Evolutionary conservation across 2,329 filamentous ascomycete genomes (phyloP).

Genomic region (Alternaria angustiovoidea): DNA sequence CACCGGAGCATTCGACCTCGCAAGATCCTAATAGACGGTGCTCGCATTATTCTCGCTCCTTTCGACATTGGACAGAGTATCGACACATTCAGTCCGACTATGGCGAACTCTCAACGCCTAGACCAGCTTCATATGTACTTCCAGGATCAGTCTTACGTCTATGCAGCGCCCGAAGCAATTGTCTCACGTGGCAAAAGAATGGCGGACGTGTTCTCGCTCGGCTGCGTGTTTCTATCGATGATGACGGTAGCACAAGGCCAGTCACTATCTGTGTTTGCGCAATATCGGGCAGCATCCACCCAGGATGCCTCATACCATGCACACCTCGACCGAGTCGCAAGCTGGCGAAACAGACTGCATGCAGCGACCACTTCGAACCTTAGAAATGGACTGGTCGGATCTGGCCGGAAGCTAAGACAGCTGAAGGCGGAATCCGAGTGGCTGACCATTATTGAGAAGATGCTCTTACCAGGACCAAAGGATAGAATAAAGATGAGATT

Average conservation of each 20-base stretch:
- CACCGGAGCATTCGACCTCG: slow-evolving; percentile 50
- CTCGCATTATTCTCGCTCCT: slow-evolving; percentile 45
- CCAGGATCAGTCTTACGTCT: slow-evolving; percentile 48
- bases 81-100: slow-evolving; percentile 41
- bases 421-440: slow-evolving; percentile 45
- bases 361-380: slow-evolving; percentile 43
- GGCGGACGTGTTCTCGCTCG: slow-evolving; percentile 51
- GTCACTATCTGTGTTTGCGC: slow-evolving; percentile 43
- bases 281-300: slow-evolving; percentile 45
- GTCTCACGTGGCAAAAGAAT: slow-evolving; percentile 47
- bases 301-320: slow-evolving; percentile 51
- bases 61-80: slow-evolving; percentile 47
- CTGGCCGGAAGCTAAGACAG: slow-evolving; percentile 43
- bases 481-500: slow-evolving; percentile 47
- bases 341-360: slow-evolving; percentile 44
- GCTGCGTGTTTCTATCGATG: slow-evolving; percentile 52
- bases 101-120: slow-evolving; percentile 35
- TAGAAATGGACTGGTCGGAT: slow-evolving; percentile 39
- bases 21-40: slow-evolving; percentile 51
- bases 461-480: slow-evolving; percentile 44
- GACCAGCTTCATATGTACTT: slow-evolving; percentile 44
- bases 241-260: slow-evolving; percentile 50
- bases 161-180: slow-evolving; percentile 51
- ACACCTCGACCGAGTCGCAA: slow-evolving; percentile 48
- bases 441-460: slow-evolving; percentile 48